These are phyloP conservation scores for Posidonia australis DNA, from an alignment of 106 monocot species.

Conservation along the genomic window DNA sequence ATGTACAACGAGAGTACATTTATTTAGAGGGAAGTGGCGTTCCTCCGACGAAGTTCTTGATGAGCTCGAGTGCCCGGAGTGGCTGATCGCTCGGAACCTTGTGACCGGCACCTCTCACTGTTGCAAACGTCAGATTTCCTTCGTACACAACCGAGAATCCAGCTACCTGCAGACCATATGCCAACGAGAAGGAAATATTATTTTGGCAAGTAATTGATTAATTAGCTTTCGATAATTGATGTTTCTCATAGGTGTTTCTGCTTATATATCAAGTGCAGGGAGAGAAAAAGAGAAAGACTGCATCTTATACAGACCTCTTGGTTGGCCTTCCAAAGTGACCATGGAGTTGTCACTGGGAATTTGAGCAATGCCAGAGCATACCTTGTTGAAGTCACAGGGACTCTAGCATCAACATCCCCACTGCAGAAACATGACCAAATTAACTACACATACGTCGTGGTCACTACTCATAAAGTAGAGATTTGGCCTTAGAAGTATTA, in stretches of 20 bases:
- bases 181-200: neutral
- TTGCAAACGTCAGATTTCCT: constrained; percentile 13
- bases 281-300: too few species aligned
- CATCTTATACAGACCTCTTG: neutral
- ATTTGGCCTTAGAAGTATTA: neutral
- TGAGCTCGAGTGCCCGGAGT: constrained; percentile 18
- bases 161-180: too few species aligned
- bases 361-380: constrained; percentile 8
- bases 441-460: too few species aligned
- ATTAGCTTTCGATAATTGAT: neutral
- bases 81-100: constrained; percentile 28
- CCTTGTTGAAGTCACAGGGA: constrained; percentile 10
- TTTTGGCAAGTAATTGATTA: neutral
- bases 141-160: constrained; percentile 9
- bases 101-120: constrained; percentile 17
- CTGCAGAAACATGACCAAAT: neutral
- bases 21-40: constrained; percentile 19
- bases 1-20: too few species aligned
- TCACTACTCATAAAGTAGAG: too few species aligned
- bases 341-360: neutral
- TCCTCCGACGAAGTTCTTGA: constrained; percentile 23
- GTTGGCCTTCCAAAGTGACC: constrained; percentile 1
- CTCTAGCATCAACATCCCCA: constrained; percentile 33
- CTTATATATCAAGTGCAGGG: neutral
- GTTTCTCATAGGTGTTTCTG: neutral